A percentile compares a stretch with the other conserved stretches of the same genome.
Conservation (phyloP, 225 moss, liverwort and hornwort genomes). For the Polytrichum formosum region DNA sequence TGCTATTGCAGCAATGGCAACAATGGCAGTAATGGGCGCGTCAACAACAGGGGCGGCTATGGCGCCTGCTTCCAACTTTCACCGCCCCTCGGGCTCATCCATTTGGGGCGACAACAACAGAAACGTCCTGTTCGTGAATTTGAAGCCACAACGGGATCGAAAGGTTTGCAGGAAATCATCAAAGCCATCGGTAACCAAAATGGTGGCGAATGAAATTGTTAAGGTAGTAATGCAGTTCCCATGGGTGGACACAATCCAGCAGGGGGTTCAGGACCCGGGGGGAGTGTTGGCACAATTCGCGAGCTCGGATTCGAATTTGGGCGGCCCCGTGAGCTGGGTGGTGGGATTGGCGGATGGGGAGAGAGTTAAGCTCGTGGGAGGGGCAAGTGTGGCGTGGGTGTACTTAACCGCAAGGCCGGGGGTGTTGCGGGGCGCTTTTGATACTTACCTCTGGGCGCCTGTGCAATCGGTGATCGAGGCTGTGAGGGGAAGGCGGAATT, state of each 20-base stretch:
- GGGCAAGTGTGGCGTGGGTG: slow-evolving; percentile 44
- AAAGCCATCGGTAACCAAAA: slow-evolving; percentile 7
- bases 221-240: slow-evolving; percentile 45
- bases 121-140: too few species aligned
- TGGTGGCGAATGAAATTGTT: slow-evolving; percentile 27
- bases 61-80: neutral
- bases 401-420: slow-evolving; percentile 88
- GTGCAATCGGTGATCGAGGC: slow-evolving; percentile 49
- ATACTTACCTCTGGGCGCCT: slow-evolving; percentile 72
- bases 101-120: too few species aligned
- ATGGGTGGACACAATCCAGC: slow-evolving; percentile 20
- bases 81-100: too few species aligned
- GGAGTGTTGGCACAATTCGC: slow-evolving; percentile 8
- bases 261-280: slow-evolving; percentile 36
- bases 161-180: too few species aligned
- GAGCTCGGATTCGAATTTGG: slow-evolving; percentile 1
- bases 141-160: too few species aligned
- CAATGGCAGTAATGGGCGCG: neutral
- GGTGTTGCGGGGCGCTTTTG: slow-evolving; percentile 68
- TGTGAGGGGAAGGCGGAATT: slow-evolving; percentile 61
- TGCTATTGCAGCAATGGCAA: neutral
- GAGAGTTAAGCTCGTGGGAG: slow-evolving; percentile 34
- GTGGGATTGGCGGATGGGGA: slow-evolving; percentile 38
- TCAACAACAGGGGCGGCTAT: neutral
- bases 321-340: slow-evolving; percentile 23